Evolutionary conservation across 2,329 filamentous ascomycete genomes (phyloP).

Genomic region (Tetracladium maxilliforme): DNA sequence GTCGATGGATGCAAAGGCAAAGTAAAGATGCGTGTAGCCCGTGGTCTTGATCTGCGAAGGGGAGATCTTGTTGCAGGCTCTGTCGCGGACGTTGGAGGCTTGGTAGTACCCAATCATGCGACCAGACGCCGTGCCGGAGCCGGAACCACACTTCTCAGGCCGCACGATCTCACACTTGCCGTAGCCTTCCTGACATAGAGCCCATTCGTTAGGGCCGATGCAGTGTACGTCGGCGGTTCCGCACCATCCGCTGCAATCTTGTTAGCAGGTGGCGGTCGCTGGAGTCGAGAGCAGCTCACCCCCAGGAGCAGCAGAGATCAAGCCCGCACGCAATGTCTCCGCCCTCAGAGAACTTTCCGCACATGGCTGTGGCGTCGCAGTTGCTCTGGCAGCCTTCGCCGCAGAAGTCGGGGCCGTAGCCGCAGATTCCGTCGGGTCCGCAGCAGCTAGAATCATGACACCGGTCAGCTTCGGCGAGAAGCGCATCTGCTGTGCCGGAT

Average conservation of each 20-base stretch:
- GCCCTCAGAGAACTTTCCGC: conserved; percentile 10
- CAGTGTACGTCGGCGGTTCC: conserved; percentile 10
- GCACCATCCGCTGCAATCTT: conserved; percentile 5
- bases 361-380: conserved; percentile 15
- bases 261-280: conserved; percentile 1
- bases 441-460: too few relatives aligned
- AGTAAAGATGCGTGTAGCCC: conserved; percentile 17
- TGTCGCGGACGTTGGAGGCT: conserved; percentile 9
- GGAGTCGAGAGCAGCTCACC: conserved; percentile 3
- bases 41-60: conserved; percentile 16
- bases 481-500: too few relatives aligned
- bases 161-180: conserved; percentile 14
- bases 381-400: conserved; percentile 9
- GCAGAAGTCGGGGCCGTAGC: conserved; percentile 8
- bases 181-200: conserved; percentile 18
- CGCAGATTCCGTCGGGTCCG: conserved; percentile 3
- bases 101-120: conserved; percentile 21
- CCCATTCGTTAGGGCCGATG: conserved; percentile 9
- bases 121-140: conserved; percentile 9
- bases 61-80: conserved; percentile 14
- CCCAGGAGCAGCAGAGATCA: conserved; percentile 15
- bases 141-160: conserved; percentile 11
- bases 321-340: conserved; percentile 11
- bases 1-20: conserved; percentile 15
- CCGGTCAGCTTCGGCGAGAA: too few relatives aligned